phyloP scores from a whole-genome alignment of 441 rosid species.

The Gossypium gossypioides region DNA sequence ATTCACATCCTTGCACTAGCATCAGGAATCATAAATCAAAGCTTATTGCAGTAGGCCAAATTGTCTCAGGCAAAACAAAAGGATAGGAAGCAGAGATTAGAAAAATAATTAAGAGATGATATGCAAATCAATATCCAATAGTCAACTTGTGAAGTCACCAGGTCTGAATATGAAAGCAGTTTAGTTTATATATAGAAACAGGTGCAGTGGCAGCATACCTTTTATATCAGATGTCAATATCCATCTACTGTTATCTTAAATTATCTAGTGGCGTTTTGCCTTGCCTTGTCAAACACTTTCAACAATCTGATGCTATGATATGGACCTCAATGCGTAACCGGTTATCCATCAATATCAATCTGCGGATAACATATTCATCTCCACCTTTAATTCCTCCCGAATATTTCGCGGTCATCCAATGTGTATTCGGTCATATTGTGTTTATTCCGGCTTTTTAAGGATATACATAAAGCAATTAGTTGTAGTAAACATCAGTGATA shows the following conservation, averaged over 20 bases:
- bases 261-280: neutral
- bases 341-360: neutral
- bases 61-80: constrained; percentile 10
- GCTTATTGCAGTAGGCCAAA: constrained; percentile 22
- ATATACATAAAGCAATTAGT: too few relatives aligned
- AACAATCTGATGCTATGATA: neutral
- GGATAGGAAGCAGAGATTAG: neutral
- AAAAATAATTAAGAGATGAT: neutral
- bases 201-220: neutral
- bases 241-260: neutral
- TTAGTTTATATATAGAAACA: neutral
- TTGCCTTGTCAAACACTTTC: neutral
- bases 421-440: too few relatives aligned
- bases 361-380: neutral
- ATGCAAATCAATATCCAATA: neutral
- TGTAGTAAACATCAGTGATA: too few relatives aligned
- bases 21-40: constrained; percentile 6
- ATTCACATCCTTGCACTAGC: neutral
- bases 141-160: neutral
- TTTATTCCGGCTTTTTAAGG: too few relatives aligned
- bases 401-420: too few relatives aligned
- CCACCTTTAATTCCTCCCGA: too few relatives aligned
- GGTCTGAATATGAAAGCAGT: neutral
- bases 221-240: neutral
- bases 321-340: neutral